Evolutionary conservation across 2,329 filamentous ascomycete species (phyloP), one percentile per base, ranked within the genome.

Genomic region (Neopestalotiopsis clavispora): DNA sequence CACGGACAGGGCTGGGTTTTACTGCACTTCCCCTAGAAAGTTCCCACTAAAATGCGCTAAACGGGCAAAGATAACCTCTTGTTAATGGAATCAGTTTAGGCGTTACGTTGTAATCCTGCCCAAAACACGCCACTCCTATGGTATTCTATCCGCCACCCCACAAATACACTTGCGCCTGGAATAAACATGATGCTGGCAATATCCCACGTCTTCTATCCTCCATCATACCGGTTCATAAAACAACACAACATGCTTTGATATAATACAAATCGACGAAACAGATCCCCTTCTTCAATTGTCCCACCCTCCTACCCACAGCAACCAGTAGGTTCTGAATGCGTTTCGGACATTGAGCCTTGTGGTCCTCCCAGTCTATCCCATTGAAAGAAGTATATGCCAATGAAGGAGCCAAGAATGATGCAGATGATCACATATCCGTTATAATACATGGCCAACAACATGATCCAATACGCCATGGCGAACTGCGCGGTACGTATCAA

Each of bases 341-440:
- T 17, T n/a, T 38, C 65, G 10, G 65, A 56, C 4, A 13, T 14
- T 7, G 30, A 56, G 12, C 42, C 30, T 14, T 60, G 52, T 10
- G 34, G 20, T 20, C 65, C 65, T 45, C 65, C 65, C 65, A 67
- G 32, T 34, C 78, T 81, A 77, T 92, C 91, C 91, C 92, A 95
- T 38, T 90, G 87, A 77, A 94, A 95, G 69, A 93, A 76, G 71
- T 94, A 93, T 13, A 87, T 85, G 17, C 93, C 94, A 4, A 95
- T 68, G 72, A 89, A 94, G 0, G 91, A 89, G 1, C 94, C 94
- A 67, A 95, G 87, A 71, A 95, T 88, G 78, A 96, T 94, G 73
- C 90, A 93, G 69, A 95, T 91, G 78, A 96, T 93, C 71, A 96
- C 86, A 79, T 94, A 96, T 10, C 90, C 89, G 73, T 89, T 89